These are phyloP conservation scores for Saturnispora dispora DNA, from an alignment of 805 yeast genomes.

Conservation along the genomic window DNA sequence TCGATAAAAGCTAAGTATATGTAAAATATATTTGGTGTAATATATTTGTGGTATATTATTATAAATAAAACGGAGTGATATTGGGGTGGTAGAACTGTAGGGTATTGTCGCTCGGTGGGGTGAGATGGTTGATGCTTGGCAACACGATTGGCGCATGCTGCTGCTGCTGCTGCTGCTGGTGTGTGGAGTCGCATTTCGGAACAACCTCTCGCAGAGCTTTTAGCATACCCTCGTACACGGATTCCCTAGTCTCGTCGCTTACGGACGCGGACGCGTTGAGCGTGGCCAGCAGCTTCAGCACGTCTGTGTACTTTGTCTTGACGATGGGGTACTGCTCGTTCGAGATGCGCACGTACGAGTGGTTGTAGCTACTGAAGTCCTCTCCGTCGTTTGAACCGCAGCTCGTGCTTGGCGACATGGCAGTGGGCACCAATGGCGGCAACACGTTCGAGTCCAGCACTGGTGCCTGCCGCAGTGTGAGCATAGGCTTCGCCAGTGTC, in stretches of 20 bases:
- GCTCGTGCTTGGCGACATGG: background rate
- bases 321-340: background rate
- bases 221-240: slow-evolving; percentile 3
- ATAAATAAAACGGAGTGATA: background rate
- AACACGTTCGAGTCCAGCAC: background rate
- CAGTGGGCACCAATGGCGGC: background rate
- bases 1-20: background rate
- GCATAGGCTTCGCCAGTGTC: background rate
- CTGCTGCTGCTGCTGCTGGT: background rate
- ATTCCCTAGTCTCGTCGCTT: slow-evolving; percentile 1
- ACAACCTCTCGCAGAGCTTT: background rate
- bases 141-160: background rate
- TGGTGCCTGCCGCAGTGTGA: background rate
- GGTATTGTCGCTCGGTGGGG: background rate
- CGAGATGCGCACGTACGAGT: background rate
- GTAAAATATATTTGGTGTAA: background rate
- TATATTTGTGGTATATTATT: background rate
- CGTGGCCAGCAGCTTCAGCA: background rate
- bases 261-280: background rate
- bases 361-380: background rate
- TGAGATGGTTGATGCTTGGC: background rate
- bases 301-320: slow-evolving; percentile 1
- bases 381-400: background rate
- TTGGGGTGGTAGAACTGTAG: background rate
- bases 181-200: background rate